A percentile compares a stretch with the other conserved stretches of the same genome.
Evolutionary conservation across 176 grass and related monocot species (phyloP).

Genomic region (Phyllostachys edulis): DNA sequence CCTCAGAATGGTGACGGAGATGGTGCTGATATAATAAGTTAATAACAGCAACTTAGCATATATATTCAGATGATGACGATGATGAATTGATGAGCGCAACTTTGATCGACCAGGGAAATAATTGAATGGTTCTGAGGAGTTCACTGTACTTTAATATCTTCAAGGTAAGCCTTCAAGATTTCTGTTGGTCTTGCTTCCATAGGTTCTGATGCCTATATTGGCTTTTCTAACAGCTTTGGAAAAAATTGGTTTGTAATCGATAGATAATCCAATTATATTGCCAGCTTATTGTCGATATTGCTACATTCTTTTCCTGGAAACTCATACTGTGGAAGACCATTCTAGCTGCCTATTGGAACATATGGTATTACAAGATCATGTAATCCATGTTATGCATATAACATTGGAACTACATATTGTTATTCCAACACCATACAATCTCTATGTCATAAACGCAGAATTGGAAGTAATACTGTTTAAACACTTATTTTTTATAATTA

Average conservation of each 20-base stretch:
- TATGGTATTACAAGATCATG: background rate
- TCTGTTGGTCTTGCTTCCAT: background rate
- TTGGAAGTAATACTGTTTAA: background rate
- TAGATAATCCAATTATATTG: background rate
- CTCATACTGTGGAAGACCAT: background rate
- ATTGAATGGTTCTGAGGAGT: background rate
- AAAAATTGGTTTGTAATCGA: background rate
- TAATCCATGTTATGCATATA: background rate
- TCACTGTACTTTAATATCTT: background rate
- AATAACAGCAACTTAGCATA: background rate
- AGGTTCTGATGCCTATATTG: constrained; percentile 7
- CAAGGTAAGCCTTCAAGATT: constrained; percentile 8
- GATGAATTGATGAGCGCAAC: background rate
- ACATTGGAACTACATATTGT: background rate
- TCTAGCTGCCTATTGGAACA: background rate
- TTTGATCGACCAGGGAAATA: background rate
- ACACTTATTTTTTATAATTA: too few relatives aligned
- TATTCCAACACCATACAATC: background rate
- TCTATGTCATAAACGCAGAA: background rate
- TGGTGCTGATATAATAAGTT: background rate
- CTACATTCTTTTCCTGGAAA: background rate
- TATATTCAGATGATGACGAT: background rate
- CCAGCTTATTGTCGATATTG: background rate
- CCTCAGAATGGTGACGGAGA: background rate
- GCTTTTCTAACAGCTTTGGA: background rate